A percentile compares a stretch with the other conserved stretches of the same genome.
These are phyloP conservation scores for Astrothelium subdiscretum DNA, from an alignment of 495 filamentous ascomycete species.

Conservation along the genomic window DNA sequence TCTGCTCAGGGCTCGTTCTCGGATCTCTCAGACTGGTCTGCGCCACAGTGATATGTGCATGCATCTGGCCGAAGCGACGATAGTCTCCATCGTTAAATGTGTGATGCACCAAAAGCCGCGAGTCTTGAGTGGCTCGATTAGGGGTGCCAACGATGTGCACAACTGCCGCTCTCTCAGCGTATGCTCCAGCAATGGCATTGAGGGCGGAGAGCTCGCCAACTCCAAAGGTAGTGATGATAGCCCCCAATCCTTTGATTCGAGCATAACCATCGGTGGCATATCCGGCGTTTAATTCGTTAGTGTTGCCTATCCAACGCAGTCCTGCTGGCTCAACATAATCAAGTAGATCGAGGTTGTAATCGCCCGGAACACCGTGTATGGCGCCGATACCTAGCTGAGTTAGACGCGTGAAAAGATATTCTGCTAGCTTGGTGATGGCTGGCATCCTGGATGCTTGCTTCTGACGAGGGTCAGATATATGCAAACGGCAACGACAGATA, in stretches of 20 bases:
- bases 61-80: slow-evolving; percentile 30
- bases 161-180: slow-evolving; percentile 20
- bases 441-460: background rate
- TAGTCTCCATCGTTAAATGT: slow-evolving; percentile 36
- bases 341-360: slow-evolving; percentile 60
- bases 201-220: slow-evolving; percentile 69
- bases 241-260: slow-evolving; percentile 57
- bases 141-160: slow-evolving; percentile 28
- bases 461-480: background rate
- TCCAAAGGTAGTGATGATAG: slow-evolving; percentile 68
- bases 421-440: slow-evolving; percentile 26
- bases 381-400: slow-evolving; percentile 56
- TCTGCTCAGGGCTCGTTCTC: slow-evolving; percentile 26
- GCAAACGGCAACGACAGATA: background rate
- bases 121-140: slow-evolving; percentile 22
- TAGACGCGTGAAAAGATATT: slow-evolving; percentile 61
- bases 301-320: slow-evolving; percentile 66
- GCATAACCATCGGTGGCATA: slow-evolving; percentile 79
- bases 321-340: slow-evolving; percentile 54
- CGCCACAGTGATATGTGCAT: slow-evolving; percentile 30
- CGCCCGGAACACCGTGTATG: slow-evolving; percentile 38
- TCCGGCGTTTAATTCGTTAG: slow-evolving; percentile 72
- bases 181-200: slow-evolving; percentile 37
- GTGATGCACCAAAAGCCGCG: slow-evolving; percentile 32
- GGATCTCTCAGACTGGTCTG: slow-evolving; percentile 31